Conservation (phyloP, 768 basidiomycete genomes). For the Lactarius tabidus region DNA sequence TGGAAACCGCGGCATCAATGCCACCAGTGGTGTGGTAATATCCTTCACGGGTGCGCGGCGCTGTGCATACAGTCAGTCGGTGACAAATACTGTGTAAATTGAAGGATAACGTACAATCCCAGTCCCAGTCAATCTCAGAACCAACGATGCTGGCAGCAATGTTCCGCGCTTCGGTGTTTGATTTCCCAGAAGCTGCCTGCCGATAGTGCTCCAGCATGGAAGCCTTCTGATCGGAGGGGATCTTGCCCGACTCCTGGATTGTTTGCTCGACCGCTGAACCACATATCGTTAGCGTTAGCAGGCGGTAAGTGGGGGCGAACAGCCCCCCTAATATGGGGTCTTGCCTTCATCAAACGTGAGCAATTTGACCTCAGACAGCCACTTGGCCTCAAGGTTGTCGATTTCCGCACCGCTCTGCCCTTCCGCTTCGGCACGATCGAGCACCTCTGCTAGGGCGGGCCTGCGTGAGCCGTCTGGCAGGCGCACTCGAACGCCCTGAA, state of each 20-base stretch:
- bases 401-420: slow-evolving; percentile 66
- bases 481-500: slow-evolving; percentile 55
- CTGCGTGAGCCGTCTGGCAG: slow-evolving; percentile 35
- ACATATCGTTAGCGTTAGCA: slow-evolving; percentile 4
- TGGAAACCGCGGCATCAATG: slow-evolving; percentile 75
- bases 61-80: slow-evolving; percentile 35
- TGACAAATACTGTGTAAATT: neutral
- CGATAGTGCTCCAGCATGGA: slow-evolving; percentile 57
- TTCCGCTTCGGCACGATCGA: slow-evolving; percentile 60
- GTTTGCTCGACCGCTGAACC: slow-evolving; percentile 55
- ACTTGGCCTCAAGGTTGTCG: slow-evolving; percentile 68
- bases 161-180: slow-evolving; percentile 65
- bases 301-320: slow-evolving; percentile 4
- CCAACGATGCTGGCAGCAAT: slow-evolving; percentile 75
- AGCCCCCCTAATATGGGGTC: slow-evolving; percentile 22
- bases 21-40: slow-evolving; percentile 87
- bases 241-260: slow-evolving; percentile 43
- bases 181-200: slow-evolving; percentile 55
- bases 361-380: slow-evolving; percentile 64
- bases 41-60: slow-evolving; percentile 85
- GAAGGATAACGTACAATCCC: slow-evolving; percentile 65
- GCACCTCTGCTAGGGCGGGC: slow-evolving; percentile 60
- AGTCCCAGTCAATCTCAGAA: slow-evolving; percentile 76
- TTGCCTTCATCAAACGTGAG: slow-evolving; percentile 83
- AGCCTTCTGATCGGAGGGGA: slow-evolving; percentile 46